These are phyloP conservation scores for Dactylellina sp. DNA, from an alignment of 2,329 filamentous ascomycete genomes.

Conservation along the genomic window DNA sequence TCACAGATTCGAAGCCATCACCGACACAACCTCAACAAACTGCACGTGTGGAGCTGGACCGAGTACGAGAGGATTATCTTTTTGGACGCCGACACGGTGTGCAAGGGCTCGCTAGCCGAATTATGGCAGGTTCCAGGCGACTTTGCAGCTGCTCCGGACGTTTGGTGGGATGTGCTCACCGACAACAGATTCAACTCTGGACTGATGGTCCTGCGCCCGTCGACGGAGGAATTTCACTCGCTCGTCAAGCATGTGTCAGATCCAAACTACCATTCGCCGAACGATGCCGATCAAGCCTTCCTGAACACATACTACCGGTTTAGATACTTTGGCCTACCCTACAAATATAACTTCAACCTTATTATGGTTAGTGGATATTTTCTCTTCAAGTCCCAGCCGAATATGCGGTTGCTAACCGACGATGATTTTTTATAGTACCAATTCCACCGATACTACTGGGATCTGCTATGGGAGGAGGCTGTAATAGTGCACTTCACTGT, in stretches of 20 bases:
- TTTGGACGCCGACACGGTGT: slow-evolving; percentile 61
- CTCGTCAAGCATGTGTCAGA: slow-evolving; percentile 60
- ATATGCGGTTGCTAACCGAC: slow-evolving; percentile 16
- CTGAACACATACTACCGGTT: slow-evolving; percentile 61
- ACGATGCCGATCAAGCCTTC: slow-evolving; percentile 61
- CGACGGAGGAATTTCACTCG: slow-evolving; percentile 59
- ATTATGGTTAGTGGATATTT: slow-evolving; percentile 58
- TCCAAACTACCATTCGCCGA: slow-evolving; percentile 60
- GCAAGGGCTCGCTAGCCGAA: slow-evolving; percentile 60
- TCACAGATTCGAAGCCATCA: slow-evolving; percentile 60
- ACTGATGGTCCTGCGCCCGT: slow-evolving; percentile 60
- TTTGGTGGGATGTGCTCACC: slow-evolving; percentile 60
- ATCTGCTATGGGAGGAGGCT: slow-evolving; percentile 60
- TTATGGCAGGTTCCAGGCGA: slow-evolving; percentile 61
- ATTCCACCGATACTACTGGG: slow-evolving; percentile 60
- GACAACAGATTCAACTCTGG: slow-evolving; percentile 61
- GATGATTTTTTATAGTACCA: slow-evolving; percentile 57
- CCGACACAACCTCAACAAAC: slow-evolving; percentile 61
- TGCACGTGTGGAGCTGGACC: slow-evolving; percentile 61
- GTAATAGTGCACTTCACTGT: slow-evolving; percentile 61
- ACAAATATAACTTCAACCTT: slow-evolving; percentile 61
- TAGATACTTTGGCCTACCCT: slow-evolving; percentile 60
- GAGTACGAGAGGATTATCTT: slow-evolving; percentile 62
- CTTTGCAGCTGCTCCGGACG: slow-evolving; percentile 61
- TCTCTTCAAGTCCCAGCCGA: not conserved